Evolutionary conservation across 352 stramenopile genomes (phyloP), one percentile per base, ranked within the genome.

Genomic region (Globisporangium canariense): DNA sequence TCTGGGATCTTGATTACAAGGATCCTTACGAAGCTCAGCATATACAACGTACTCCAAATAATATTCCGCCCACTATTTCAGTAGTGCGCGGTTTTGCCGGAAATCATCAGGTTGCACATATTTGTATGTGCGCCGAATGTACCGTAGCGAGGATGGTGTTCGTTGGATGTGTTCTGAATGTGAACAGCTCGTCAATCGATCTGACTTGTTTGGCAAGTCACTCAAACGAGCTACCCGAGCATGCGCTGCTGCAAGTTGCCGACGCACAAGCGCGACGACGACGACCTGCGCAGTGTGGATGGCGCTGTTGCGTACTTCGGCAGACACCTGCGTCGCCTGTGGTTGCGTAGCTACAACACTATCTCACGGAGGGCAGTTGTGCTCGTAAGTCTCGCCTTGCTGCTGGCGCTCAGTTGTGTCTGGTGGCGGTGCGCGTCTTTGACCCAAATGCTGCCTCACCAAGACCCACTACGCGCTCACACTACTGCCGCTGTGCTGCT

Each of bases 401-500:
- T 56, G 14, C 50, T 46, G 20, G 5, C 9, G 16, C 40, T 46
- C 40, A n/a, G 4, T 30, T 6, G 9, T 20, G n/a, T 46, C 16
- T 50, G 25, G 13, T 8, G 14, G 32, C 50, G 13, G 50, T 14
- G 25, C 54, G 22, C 22, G 20, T 9, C 30, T 34, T 47, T 32
- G 28, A 18, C 34, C 28, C 9, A 5, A 40, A 16, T 41, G 50
- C 50, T 56, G 50, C 50, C 40, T 41, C 52, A 22, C 22, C 41
- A 13, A 30, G 20, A 38, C 13, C 13, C 28, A 34, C 16, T 16
- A 34, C 22, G 14, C 9, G 16, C 34, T 14, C 28, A 41, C 9
- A 43, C 20, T 13, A 10, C 34, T 3, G 60, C 22, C 4, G 63
- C 60, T 8, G 66, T 83, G 18, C 58, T 77, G 4, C 49, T 86